Conservation (phyloP, 345 rosid genomes). For the Noccaea bulbosa region DNA sequence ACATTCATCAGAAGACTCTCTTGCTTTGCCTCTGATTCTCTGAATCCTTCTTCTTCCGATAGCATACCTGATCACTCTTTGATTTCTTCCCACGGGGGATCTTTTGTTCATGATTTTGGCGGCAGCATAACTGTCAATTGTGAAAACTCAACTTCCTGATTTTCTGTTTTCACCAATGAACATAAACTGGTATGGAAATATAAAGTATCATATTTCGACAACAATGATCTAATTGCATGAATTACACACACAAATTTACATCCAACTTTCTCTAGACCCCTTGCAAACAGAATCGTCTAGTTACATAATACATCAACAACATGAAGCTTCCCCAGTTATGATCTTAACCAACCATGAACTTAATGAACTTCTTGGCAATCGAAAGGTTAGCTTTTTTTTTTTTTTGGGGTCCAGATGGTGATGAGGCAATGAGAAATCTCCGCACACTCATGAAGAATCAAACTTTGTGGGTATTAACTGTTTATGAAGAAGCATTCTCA, state of each 20-base stretch:
- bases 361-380: not conserved
- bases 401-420: not conserved
- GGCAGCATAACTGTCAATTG: not conserved
- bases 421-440: not conserved
- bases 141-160: too few relatives aligned
- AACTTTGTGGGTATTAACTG: not conserved
- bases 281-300: conserved; percentile 26
- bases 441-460: conserved; percentile 13
- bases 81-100: not conserved
- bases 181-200: not conserved
- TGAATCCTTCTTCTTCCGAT: too few relatives aligned
- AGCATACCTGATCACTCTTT: too few relatives aligned
- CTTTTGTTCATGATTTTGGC: not conserved
- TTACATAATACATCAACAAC: conserved; percentile 10
- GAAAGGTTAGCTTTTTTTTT: not conserved
- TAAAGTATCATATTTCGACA: not conserved
- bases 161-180: not conserved
- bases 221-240: not conserved
- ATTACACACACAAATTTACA: not conserved
- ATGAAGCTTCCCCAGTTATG: not conserved
- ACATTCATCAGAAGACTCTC: too few relatives aligned
- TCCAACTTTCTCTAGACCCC: not conserved
- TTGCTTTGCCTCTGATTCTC: too few relatives aligned
- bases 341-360: not conserved
- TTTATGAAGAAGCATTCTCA: not conserved